Conservation (phyloP, 805 yeast species). For the Debaryomyces maramus region DNA sequence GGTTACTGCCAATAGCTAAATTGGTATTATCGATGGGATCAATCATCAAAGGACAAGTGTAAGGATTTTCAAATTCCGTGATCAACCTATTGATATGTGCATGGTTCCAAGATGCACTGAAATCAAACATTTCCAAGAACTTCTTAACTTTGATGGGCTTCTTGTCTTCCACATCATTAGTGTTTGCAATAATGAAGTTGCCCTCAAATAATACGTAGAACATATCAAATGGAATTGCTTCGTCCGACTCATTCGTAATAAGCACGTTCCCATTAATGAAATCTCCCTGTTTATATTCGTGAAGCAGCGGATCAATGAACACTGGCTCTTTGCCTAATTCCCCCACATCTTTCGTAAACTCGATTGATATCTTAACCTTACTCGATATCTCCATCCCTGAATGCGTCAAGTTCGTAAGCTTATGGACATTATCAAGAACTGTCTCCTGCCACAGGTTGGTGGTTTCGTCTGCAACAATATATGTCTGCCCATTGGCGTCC, state of each 20-base stretch:
- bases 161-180: slow-evolving; percentile 11
- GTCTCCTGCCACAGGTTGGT: slow-evolving; percentile 37
- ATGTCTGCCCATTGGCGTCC: neutral
- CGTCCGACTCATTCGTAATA: slow-evolving; percentile 40
- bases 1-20: slow-evolving; percentile 16
- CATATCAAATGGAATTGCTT: slow-evolving; percentile 58
- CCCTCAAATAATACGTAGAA: slow-evolving; percentile 62
- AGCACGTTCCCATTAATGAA: slow-evolving; percentile 56
- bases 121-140: slow-evolving; percentile 51
- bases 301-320: slow-evolving; percentile 29
- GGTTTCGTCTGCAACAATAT: slow-evolving; percentile 36
- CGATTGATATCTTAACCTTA: slow-evolving; percentile 25
- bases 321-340: slow-evolving; percentile 25
- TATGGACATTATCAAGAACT: slow-evolving; percentile 37
- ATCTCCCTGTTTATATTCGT: slow-evolving; percentile 69
- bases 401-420: slow-evolving; percentile 31
- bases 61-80: slow-evolving; percentile 19
- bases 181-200: slow-evolving; percentile 26
- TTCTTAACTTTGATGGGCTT: slow-evolving; percentile 22
- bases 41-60: slow-evolving; percentile 13
- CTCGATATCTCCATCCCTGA: slow-evolving; percentile 26
- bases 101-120: slow-evolving; percentile 51
- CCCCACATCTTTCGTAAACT: slow-evolving; percentile 37
- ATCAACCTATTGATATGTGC: slow-evolving; percentile 33
- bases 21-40: slow-evolving; percentile 30